phyloP scores from a whole-genome alignment of 2,329 filamentous ascomycete species.

The Remersonia thermophila region DNA sequence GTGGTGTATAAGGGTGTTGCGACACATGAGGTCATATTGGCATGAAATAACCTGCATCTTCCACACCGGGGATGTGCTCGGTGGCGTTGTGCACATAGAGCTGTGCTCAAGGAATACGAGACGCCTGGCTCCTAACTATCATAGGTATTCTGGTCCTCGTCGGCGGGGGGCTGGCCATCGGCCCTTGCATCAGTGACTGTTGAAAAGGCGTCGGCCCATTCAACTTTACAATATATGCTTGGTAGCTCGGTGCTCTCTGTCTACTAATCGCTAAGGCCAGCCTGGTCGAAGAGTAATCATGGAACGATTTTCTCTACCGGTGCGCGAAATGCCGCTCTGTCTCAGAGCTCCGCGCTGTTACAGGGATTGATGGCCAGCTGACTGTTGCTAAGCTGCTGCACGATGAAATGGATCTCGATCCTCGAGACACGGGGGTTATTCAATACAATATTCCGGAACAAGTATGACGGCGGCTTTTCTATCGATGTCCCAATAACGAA shows the following conservation, averaged over 20 bases:
- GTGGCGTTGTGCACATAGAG: too few relatives aligned
- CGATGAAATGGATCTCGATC: constrained; percentile 11
- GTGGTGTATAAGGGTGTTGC: too few relatives aligned
- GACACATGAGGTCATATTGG: too few relatives aligned
- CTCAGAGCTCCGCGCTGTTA: constrained; percentile 16
- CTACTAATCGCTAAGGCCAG: constrained; percentile 18
- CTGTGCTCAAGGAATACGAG: too few relatives aligned
- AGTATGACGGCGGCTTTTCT: constrained; percentile 13
- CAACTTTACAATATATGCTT: constrained; percentile 20
- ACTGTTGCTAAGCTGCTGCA: constrained; percentile 19
- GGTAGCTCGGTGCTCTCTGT: constrained; percentile 19
- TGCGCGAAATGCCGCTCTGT: constrained; percentile 18
- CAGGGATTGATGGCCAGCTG: constrained; percentile 16
- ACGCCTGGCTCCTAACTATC: too few relatives aligned
- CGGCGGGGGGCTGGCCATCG: constrained; percentile 17
- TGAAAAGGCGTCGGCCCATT: constrained; percentile 22
- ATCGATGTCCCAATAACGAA: constrained; percentile 14
- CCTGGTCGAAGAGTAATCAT: constrained; percentile 19
- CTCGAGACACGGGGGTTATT: constrained; percentile 16
- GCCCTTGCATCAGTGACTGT: constrained; percentile 17
- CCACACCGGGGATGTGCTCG: too few relatives aligned
- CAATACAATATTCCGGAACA: constrained; percentile 15
- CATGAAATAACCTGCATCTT: too few relatives aligned
- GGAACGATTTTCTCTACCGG: constrained; percentile 20
- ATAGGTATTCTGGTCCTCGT: constrained; percentile 8